Evolutionary conservation across 345 rosid genomes (phyloP), one percentile per base, ranked within the genome.

Genomic region (Eucalyptus tenuipes): DNA sequence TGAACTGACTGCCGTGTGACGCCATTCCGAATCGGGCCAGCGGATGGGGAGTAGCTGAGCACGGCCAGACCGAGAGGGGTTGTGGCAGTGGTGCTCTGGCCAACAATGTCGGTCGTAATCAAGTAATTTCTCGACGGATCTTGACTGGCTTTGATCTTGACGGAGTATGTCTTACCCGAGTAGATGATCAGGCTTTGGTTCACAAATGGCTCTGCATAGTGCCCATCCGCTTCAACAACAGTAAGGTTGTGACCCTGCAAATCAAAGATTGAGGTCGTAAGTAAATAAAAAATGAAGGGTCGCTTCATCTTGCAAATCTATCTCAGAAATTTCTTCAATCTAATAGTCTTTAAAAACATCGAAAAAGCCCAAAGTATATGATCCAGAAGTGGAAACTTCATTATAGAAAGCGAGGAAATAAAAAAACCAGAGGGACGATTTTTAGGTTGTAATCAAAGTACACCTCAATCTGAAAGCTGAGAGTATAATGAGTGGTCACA

Each of bases 131-230:
- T 92, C 8, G 91, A 89, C 6, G 97, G 94, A 88, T 94, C 92
- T 87, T 93, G 95, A 86, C 94, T 93, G 45, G 97, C 90, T 90
- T 89, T 93, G 33, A 97, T 79, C 3, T 95, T 88, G 47, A 97
- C 96, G 1, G 99, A 96, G 68, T 96, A 97, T 3, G 99, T 94
- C 90, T 97, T 97, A 4, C 98, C 98, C 0, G 98, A 95, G 91
- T 97, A 95, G 85, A 97, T 91, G 89, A 92, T 95, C n/a, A 97
- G 89, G 88, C 94, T 97, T 17, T 91, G 91, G 6, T 95, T 96
- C 27, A 90, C 93, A 89, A 97, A 96, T 42, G 99, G 98, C 82
- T 96, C 91, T 0, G 95, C 98, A 68, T 93, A 93, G 89, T 96
- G 96, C 48, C 99, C 99, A 49, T 50, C 20, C 5, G 22, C 22